phyloP scores from a whole-genome alignment of 768 basidiomycete species.

The Mycena galopus region DNA sequence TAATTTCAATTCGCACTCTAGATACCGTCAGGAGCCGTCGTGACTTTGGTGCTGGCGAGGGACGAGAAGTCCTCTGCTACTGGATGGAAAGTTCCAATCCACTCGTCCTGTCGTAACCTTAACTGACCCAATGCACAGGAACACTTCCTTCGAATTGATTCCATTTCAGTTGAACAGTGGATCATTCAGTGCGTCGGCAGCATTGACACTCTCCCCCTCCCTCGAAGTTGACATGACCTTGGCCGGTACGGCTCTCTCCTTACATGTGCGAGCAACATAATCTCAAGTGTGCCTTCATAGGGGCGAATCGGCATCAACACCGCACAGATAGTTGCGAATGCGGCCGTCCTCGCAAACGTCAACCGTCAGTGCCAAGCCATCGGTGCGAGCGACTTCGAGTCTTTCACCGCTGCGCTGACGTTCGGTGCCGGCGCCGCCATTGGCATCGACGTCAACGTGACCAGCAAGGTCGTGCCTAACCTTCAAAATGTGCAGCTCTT shows the following conservation, averaged over 20 bases:
- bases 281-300: background rate
- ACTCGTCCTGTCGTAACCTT: too few relatives aligned
- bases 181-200: conserved; percentile 12
- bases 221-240: conserved; percentile 4
- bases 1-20: background rate
- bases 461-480: background rate
- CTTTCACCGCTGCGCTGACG: conserved; percentile 9
- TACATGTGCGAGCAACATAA: background rate
- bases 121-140: background rate
- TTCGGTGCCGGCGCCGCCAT: conserved; percentile 23
- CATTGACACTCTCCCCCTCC: conserved; percentile 16
- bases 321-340: conserved; percentile 5
- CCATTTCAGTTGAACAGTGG: conserved; percentile 29
- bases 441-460: background rate
- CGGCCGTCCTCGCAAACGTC: conserved; percentile 4
- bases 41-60: conserved; percentile 7
- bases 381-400: conserved; percentile 22
- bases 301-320: conserved; percentile 6
- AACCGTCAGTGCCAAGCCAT: conserved; percentile 16
- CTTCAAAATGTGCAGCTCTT: background rate
- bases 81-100: background rate
- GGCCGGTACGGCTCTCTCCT: background rate
- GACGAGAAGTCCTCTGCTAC: conserved; percentile 2
- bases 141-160: conserved; percentile 1
- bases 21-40: conserved; percentile 2